These are phyloP conservation scores for Xylaria multiplex DNA, from an alignment of 2,329 filamentous ascomycete genomes.

Conservation along the genomic window DNA sequence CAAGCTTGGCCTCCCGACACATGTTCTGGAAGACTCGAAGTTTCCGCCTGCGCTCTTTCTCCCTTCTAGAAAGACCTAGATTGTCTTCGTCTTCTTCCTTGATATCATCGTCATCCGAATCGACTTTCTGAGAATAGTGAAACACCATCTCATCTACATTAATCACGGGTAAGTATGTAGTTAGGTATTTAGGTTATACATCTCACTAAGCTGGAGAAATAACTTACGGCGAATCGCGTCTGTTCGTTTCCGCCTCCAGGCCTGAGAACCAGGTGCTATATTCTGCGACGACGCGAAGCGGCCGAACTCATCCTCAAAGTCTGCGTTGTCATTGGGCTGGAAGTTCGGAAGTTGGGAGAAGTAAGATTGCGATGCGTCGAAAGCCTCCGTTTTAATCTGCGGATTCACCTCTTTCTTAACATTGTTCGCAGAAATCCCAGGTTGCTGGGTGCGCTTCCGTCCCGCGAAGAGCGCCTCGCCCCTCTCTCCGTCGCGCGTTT, in stretches of 20 bases:
- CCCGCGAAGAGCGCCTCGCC: background rate
- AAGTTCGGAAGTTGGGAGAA: slow-evolving; percentile 43
- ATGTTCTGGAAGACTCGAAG: slow-evolving; percentile 31
- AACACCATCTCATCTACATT: slow-evolving; percentile 33
- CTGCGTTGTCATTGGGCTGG: slow-evolving; percentile 35
- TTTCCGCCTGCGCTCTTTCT: background rate
- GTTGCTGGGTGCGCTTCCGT: slow-evolving; percentile 8
- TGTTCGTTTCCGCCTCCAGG: slow-evolving; percentile 30
- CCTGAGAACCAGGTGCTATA: slow-evolving; percentile 25
- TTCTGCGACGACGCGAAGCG: slow-evolving; percentile 45
- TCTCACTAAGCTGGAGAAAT: background rate
- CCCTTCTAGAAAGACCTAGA: background rate
- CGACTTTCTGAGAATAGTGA: slow-evolving; percentile 29
- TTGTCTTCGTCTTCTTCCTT: slow-evolving; percentile 17
- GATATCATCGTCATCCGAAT: slow-evolving; percentile 12
- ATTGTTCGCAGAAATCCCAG: background rate
- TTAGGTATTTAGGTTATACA: background rate
- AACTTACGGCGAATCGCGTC: slow-evolving; percentile 34
- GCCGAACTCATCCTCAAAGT: slow-evolving; percentile 44
- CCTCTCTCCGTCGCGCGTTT: background rate
- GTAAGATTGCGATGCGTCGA: slow-evolving; percentile 43
- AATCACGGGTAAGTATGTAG: background rate
- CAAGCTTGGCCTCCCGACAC: slow-evolving; percentile 33
- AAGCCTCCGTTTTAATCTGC: slow-evolving; percentile 22
- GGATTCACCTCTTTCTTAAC: slow-evolving; percentile 5